Base-by-base conservation (phyloP, 2,329 filamentous ascomycete genomes). In the Botryotinia globosa region DNA sequence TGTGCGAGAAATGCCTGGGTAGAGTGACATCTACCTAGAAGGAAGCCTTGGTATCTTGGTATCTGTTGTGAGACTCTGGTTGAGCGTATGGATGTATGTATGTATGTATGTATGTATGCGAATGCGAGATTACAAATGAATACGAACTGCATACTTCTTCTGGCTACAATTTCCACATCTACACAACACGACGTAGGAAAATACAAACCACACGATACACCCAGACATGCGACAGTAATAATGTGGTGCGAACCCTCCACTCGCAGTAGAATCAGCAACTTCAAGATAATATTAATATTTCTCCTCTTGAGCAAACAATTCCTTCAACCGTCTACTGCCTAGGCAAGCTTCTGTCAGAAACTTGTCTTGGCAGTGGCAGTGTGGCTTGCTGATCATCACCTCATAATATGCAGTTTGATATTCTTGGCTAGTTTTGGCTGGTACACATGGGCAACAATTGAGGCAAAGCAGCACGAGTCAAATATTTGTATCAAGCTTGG, bases 331-430 rank as follows among this genome's bases (percentile, higher is more conserved):
- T 25, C n/a, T 48, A n/a, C 48, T 37, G n/a, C n/a, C n/a, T n/a
- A n/a, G n/a, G n/a, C n/a, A 48, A 37, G 29, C 44, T 44, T 45
- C 62, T 39, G 39, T 34, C 56, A 34, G 18, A 56, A 25, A 37
- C 4, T 32, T 54, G 54, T 7, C 65, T 67, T 67, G 45, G 34
- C 65, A 67, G 45, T 42, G 25, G 25, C 45, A 45, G 29, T 48
- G 42, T 29, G 62, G 32, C 34, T 67, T 42, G 65, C 48, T 32
- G 65, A 68, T 56, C 65, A 68, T 56, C 45, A 39, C 45, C 64
- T 54, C n/a, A 64, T 45, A 22, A 9, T 42, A 62, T 37, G 25
- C 64, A 39, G 51, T 5, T 54, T 37, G 25, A 39, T 20, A 1
- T 67, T 29, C 64, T 56, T 42, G 65, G 45, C 48, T 54, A 20